Percentiles rank a stretch among this genome's conserved stretches.
phyloP scores from a whole-genome alignment of 163 green algal genomes.

The Scenedesmus sp. region DNA sequence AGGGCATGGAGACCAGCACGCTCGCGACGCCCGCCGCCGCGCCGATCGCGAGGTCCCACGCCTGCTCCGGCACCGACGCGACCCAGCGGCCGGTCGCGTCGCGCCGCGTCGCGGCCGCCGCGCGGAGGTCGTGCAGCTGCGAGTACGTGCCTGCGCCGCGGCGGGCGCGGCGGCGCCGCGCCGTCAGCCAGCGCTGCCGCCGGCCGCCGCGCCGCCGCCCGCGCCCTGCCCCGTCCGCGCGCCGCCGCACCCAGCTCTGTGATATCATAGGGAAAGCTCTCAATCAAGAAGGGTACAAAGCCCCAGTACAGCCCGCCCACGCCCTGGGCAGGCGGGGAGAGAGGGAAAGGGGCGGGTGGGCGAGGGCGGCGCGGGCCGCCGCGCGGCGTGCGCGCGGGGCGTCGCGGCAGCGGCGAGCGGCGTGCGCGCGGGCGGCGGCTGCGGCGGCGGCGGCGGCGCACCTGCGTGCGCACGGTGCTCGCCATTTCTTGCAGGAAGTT shows the following conservation, averaged over 20 bases:
- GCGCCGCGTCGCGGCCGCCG: background rate
- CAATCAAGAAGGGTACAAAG: slow-evolving; percentile 75
- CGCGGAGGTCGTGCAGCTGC: slow-evolving; percentile 45
- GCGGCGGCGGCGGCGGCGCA: too few species aligned
- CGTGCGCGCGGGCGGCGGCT: too few species aligned
- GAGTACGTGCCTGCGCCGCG: too few species aligned
- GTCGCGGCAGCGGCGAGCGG: too few species aligned
- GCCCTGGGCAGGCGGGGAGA: slow-evolving; percentile 33
- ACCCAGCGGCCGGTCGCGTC: slow-evolving; percentile 4
- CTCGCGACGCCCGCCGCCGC: slow-evolving; percentile 68
- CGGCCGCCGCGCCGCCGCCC: too few species aligned
- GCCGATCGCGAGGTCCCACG: slow-evolving; percentile 65
- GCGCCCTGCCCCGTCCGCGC: too few species aligned
- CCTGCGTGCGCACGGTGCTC: slow-evolving; percentile 46
- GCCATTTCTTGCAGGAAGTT: slow-evolving; percentile 63
- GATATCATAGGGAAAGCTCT: slow-evolving; percentile 77
- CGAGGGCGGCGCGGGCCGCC: too few species aligned
- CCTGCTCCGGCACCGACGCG: slow-evolving; percentile 35
- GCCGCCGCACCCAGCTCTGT: slow-evolving; percentile 72
- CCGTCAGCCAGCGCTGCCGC: background rate
- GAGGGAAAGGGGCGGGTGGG: too few species aligned
- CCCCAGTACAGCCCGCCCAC: slow-evolving; percentile 63
- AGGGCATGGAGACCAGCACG: slow-evolving; percentile 77
- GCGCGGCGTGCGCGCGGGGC: too few species aligned
- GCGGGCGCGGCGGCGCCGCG: too few species aligned